Evolutionary conservation across 2,329 filamentous ascomycete genomes (phyloP), one percentile per base, ranked within the genome.

Genomic region (Colletotrichum abscissum): DNA sequence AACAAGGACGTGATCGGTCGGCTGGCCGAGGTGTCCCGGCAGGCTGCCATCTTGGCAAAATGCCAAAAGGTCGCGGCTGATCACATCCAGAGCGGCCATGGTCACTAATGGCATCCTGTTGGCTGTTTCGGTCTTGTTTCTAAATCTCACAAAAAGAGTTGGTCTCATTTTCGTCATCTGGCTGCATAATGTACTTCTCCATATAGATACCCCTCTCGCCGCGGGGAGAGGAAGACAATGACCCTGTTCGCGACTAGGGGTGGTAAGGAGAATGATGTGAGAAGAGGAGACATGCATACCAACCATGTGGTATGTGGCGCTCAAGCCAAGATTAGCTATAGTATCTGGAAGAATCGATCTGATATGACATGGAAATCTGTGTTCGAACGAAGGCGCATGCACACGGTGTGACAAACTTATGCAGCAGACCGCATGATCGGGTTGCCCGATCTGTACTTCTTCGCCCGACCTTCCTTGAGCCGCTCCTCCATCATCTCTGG

Each of bases 1-100:
- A 98, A 97, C 81, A 92, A 92, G 82, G 88, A 94, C 77, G 94
- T 98, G 14, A 90, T 98, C 77, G 88, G 93, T 19, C 88, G 91
- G 57, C 86, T 98, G 62, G 92, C 90, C 4, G 94, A 98, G 78
- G 92, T 98, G 2, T 92, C 92, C 30, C 92, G 92, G 78, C 95
- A 97, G 84, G 93, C 94, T 14, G 89, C 90, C 65, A 94, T 96
- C 69, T 84, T 95, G 76, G 89, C 91, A 56, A 94, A 95, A 82
- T 96, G 94, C 79, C 92, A 94, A 79, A 89, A 88, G 77, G 83
- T 83, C 4, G 82, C 88, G 46, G 78, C 78, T 2, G 77, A 81
- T 30, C 73, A 77, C 22, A 57, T 73, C 19, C 49, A 63, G 24
- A 24, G 49, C 38, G 62, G 63, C 30, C 73, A 77, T 52, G 66